Evolutionary conservation across 257 asterid species (phyloP).

Genomic region (Petunia secreta): DNA sequence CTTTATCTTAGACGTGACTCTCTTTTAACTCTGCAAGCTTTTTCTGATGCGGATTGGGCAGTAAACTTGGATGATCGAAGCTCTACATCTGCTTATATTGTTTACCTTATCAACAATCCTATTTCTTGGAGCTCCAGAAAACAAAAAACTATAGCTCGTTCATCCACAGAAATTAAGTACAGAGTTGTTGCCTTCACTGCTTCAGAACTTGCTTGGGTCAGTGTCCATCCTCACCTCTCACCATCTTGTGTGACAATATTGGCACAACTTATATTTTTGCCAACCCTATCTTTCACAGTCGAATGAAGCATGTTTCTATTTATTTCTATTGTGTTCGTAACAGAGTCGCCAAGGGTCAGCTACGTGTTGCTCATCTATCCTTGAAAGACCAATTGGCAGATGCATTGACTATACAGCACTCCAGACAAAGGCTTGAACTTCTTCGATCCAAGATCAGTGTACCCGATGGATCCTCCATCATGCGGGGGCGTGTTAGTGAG

Average conservation of each 20-base stretch:
- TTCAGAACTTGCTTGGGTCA: background rate
- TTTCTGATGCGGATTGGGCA: background rate
- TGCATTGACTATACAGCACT: background rate
- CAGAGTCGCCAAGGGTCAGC: background rate
- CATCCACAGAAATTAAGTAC: background rate
- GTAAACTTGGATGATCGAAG: background rate
- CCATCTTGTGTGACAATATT: slow-evolving; percentile 6
- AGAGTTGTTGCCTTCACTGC: background rate
- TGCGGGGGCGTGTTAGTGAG: background rate
- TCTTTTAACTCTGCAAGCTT: background rate
- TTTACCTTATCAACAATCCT: background rate
- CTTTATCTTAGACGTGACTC: background rate
- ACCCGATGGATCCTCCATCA: background rate
- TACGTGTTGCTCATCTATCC: background rate
- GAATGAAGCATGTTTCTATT: slow-evolving; percentile 1
- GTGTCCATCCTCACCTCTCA: background rate
- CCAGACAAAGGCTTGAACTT: background rate
- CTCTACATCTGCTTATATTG: background rate
- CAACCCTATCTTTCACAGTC: background rate
- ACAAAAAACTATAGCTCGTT: background rate
- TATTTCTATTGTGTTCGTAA: background rate
- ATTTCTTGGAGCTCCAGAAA: slow-evolving; percentile 12
- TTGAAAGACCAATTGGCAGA: background rate
- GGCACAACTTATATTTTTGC: background rate
- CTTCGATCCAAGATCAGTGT: background rate